Evolutionary conservation across 306 rosid genomes (phyloP), one percentile per base, ranked within the genome.

Genomic region (Rosa lucieae): DNA sequence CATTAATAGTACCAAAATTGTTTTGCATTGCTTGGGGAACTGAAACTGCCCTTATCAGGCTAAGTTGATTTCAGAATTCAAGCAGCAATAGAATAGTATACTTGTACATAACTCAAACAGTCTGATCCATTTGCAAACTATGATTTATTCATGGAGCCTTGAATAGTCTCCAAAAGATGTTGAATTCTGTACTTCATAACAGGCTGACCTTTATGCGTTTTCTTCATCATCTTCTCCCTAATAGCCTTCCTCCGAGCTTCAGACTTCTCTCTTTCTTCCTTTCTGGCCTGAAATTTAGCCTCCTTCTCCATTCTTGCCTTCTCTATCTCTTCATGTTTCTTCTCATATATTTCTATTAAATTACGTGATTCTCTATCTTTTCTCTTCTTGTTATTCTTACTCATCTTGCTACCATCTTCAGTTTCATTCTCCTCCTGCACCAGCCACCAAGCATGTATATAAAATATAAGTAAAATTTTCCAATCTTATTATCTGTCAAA

Each of bases 111-210:
- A 55, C 59, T 40, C 79, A 67, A 56, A 72, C 76, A 83, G 10
- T 59, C 40, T 11, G 0, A 0, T 44, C 48, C 69, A 47, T 21
- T 67, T 70, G 23, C 14, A 75, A 42, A 72, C 74, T 78, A 13
- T 39, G 39, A 77, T 48, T 71, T 77, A 79, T 79, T 87, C 5
- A 51, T 14, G 26, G 91, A 88, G 53, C 83, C 82, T 82, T 87
- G 91, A 80, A 94, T 85, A 0, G 91, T 82, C 79, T 94, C 92
- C 87, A 94, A 84, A 67, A 94, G 86, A 86, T 89, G 96, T 84
- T 92, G 86, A 70, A 89, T 90, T 82, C 92, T 81, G 80, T 89
- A 92, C 84, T 94, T 94, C 97, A 94, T 92, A 59, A 92, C 84
- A 51, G 98, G 98, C 79, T 92, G 98, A n/a, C 98, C 98, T 80